Conservation (phyloP, 2,329 filamentous ascomycete species). For the Furcasterigmium sp. region DNA sequence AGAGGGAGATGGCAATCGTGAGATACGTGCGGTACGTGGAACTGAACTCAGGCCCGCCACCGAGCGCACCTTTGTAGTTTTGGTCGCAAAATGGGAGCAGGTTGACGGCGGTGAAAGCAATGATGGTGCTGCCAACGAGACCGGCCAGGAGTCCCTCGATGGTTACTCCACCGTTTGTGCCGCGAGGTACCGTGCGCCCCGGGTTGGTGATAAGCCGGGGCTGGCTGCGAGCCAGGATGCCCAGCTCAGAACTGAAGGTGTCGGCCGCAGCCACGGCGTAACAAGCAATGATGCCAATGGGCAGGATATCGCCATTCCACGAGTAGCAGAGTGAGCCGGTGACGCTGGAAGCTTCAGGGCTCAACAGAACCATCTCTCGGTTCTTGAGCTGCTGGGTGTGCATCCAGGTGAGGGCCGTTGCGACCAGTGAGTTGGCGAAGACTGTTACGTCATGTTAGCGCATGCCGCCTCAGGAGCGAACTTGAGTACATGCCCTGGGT, state of each 20-base stretch:
- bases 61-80: conserved; percentile 24
- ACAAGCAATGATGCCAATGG: conserved; percentile 67
- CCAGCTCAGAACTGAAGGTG: conserved; percentile 92
- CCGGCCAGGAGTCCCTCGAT: conserved; percentile 68
- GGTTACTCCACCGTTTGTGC: conserved; percentile 92
- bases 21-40: conserved; percentile 36
- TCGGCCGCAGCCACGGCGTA: conserved; percentile 91
- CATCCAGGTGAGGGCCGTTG: conserved; percentile 57
- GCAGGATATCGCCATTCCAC: conserved; percentile 57
- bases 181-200: conserved; percentile 71
- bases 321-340: conserved; percentile 47
- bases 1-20: conserved; percentile 57
- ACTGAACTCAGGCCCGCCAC: conserved; percentile 45
- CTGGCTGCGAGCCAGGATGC: conserved; percentile 71
- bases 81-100: conserved; percentile 66
- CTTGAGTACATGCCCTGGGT: conserved; percentile 58
- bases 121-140: conserved; percentile 66
- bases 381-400: conserved; percentile 55
- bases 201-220: conserved; percentile 85
- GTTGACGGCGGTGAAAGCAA: conserved; percentile 58
- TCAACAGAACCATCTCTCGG: conserved; percentile 28
- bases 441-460: conserved; percentile 36
- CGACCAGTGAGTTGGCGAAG: conserved; percentile 79
- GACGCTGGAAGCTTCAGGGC: conserved; percentile 12
- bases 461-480: background rate